These are phyloP conservation scores for Choanephora cucurbitarum DNA, from an alignment of 371 early-diverging fungal species.

Conservation along the genomic window DNA sequence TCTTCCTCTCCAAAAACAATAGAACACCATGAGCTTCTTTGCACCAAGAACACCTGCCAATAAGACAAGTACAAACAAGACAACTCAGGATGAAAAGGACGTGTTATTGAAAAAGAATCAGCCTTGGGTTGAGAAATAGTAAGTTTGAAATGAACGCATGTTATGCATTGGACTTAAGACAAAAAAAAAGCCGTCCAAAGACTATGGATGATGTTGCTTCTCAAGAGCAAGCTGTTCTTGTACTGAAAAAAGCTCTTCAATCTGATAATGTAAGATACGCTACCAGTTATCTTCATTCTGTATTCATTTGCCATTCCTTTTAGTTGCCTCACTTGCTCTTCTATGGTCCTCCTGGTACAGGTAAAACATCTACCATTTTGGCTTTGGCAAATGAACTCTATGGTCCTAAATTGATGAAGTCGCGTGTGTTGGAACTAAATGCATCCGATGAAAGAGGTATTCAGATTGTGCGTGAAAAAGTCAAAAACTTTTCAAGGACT, in stretches of 20 bases:
- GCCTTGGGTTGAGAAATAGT: constrained; percentile 88
- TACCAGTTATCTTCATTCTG: no score
- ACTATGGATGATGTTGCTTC: constrained; percentile 84
- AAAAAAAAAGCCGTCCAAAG: constrained; percentile 85
- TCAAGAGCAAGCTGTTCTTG: constrained; percentile 89
- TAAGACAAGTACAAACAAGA: constrained; percentile 1
- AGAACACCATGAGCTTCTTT: constrained; percentile 20
- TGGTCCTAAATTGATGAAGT: constrained; percentile 74
- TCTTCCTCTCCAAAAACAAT: no score
- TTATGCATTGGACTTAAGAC: no score
- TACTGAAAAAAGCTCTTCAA: constrained; percentile 81
- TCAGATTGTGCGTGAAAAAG: constrained; percentile 91
- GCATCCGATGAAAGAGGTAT: constrained; percentile 99
- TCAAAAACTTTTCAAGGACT: constrained; percentile 95
- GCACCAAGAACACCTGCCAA: constrained; percentile 11
- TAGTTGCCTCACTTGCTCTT: constrained; percentile 98
- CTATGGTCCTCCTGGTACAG: constrained; percentile 99
- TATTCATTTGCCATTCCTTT: neutral
- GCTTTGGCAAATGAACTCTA: constrained; percentile 92
- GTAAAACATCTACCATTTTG: constrained; percentile 98
- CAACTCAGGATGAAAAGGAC: constrained; percentile 6
- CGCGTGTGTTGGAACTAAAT: constrained; percentile 96
- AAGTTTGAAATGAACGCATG: no score
- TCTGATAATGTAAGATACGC: constrained; percentile 89
- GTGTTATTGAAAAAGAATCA: constrained; percentile 28